Conservation (phyloP, 1,284 basidiomycete genomes). For the Gymnopus androsaceus region DNA sequence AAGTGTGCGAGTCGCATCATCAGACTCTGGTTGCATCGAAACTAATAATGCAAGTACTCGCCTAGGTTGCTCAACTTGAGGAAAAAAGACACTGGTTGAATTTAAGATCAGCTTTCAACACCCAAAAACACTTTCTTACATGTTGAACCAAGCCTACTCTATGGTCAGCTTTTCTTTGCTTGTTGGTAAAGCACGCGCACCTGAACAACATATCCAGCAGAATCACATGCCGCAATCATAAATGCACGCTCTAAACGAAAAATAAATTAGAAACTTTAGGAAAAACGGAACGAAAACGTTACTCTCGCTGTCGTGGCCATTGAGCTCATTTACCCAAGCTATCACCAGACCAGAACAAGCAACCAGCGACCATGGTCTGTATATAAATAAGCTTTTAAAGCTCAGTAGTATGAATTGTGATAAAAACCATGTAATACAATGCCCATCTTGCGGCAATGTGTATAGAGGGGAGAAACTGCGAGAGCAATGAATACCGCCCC, state of each 20-base stretch:
- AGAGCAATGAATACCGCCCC: constrained; percentile 36
- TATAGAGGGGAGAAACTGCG: constrained; percentile 38
- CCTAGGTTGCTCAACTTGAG: constrained; percentile 42
- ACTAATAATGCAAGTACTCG: constrained; percentile 5
- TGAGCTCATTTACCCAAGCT: constrained; percentile 44
- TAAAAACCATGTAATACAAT: constrained; percentile 40
- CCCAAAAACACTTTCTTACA: constrained; percentile 5
- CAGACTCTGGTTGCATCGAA: background rate
- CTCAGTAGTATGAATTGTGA: too few relatives aligned
- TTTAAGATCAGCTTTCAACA: background rate
- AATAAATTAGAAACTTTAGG: background rate
- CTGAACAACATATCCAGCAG: constrained; percentile 37
- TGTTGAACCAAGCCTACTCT: constrained; percentile 18
- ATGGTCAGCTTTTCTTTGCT: background rate
- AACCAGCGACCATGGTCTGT: constrained; percentile 28
- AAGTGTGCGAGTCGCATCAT: background rate
- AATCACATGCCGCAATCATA: constrained; percentile 42
- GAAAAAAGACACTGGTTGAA: constrained; percentile 39
- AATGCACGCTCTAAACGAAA: constrained; percentile 43
- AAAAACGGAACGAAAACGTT: background rate
- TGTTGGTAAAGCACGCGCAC: background rate
- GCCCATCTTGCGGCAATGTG: constrained; percentile 39
- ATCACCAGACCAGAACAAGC: constrained; percentile 40
- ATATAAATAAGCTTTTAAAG: too few relatives aligned
- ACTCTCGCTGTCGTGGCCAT: constrained; percentile 41